A percentile compares a stretch with the other conserved stretches of the same genome.
Conservation (phyloP, 768 basidiomycete species). For the Tylopilus rubrobrunneus region DNA sequence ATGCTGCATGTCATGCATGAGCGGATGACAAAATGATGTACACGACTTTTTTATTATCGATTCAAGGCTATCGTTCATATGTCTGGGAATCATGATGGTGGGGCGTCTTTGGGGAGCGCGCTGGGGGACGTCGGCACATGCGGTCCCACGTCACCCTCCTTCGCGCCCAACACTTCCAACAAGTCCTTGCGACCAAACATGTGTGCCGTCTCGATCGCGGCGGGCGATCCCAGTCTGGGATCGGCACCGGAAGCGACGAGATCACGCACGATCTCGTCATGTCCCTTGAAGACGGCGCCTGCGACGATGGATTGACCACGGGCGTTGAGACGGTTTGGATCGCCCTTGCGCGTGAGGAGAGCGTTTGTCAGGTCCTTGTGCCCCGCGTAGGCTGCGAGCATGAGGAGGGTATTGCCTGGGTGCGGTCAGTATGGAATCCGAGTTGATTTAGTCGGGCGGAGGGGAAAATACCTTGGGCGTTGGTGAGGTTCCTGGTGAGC, state of each 20-base stretch:
- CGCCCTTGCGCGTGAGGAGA: constrained; percentile 54
- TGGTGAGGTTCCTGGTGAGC: constrained; percentile 68
- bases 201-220: constrained; percentile 62
- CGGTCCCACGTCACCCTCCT: constrained; percentile 44
- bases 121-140: constrained; percentile 32
- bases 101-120: too few species aligned
- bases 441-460: too few species aligned
- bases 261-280: constrained; percentile 57
- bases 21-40: too few species aligned
- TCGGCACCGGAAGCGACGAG: constrained; percentile 54
- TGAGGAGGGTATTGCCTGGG: constrained; percentile 72
- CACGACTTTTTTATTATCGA: too few species aligned
- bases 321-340: constrained; percentile 69
- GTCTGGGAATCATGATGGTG: too few species aligned
- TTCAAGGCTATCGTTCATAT: too few species aligned
- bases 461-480: constrained; percentile 52
- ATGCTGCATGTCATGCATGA: too few species aligned
- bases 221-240: constrained; percentile 46
- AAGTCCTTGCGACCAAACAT: constrained; percentile 63
- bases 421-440: not conserved
- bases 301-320: constrained; percentile 69
- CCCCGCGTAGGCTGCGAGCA: constrained; percentile 75
- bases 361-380: constrained; percentile 50
- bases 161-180: constrained; percentile 54
- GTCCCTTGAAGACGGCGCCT: constrained; percentile 73